Conservation (phyloP, 495 filamentous ascomycete genomes). For the Xylona heveae region DNA sequence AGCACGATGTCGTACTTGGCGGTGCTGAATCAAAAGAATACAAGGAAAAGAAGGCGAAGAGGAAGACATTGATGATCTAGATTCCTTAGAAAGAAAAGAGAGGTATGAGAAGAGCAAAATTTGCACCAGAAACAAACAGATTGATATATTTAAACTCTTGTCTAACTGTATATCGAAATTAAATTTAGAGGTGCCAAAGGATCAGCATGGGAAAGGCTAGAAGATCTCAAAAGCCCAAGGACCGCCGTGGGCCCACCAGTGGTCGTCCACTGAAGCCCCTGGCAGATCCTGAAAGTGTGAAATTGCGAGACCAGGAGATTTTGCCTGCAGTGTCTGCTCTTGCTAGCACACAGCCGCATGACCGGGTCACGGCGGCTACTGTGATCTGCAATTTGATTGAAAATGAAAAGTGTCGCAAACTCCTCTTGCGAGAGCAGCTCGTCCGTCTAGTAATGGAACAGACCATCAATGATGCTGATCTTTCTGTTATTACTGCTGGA, state of each 20-base stretch:
- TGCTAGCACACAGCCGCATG: constrained; percentile 29
- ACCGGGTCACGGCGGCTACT: constrained; percentile 25
- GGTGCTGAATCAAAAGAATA: no score
- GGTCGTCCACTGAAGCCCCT: constrained; percentile 19
- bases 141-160: no score
- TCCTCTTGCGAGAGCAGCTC: constrained; percentile 36
- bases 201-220: constrained; percentile 2
- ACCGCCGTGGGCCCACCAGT: not conserved
- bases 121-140: no score
- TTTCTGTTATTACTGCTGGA: constrained; percentile 33
- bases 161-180: no score
- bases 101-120: no score
- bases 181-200: no score
- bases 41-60: no score
- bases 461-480: constrained; percentile 31
- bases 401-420: constrained; percentile 30
- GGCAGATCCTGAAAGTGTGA: constrained; percentile 30
- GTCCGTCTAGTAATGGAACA: constrained; percentile 36
- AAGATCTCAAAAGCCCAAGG: not conserved
- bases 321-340: constrained; percentile 33
- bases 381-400: constrained; percentile 36
- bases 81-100: no score
- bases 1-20: no score
- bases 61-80: no score
- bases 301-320: constrained; percentile 32